Percentiles rank a stretch among this genome's conserved stretches.
Conservation (phyloP, 202 grass and related monocot species). For the Elaeis oleifera region DNA sequence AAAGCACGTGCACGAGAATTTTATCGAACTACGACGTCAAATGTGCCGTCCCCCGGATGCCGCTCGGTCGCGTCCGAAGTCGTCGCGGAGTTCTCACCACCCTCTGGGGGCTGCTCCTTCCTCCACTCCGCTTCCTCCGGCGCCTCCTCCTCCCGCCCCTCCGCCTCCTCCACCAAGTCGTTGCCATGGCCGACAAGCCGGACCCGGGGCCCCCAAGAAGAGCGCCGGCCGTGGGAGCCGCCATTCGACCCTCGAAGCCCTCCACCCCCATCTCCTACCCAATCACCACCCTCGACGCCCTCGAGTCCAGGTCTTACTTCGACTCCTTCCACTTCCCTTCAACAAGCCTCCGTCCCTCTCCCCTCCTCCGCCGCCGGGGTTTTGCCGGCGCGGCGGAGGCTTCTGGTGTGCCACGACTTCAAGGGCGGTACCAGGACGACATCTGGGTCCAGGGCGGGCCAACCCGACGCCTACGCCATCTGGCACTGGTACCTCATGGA, state of each 20-base stretch:
- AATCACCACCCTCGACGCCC: constrained; percentile 54
- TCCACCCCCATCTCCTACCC: constrained; percentile 75
- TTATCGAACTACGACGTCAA: too few species aligned
- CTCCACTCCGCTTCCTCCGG: constrained; percentile 18
- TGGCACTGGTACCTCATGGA: constrained; percentile 94
- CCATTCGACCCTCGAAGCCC: constrained; percentile 60
- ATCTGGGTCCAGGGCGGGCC: constrained; percentile 48
- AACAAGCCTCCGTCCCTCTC: constrained; percentile 44
- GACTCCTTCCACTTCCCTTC: constrained; percentile 71
- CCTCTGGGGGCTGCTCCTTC: too few species aligned
- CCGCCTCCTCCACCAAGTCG: background rate
- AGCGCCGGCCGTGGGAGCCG: constrained; percentile 46
- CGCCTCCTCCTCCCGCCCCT: constrained; percentile 17
- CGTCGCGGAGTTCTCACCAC: too few species aligned
- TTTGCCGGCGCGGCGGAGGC: constrained; percentile 45
- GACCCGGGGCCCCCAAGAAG: background rate
- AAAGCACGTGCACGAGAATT: too few species aligned
- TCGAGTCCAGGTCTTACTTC: constrained; percentile 65
- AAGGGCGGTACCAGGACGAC: constrained; percentile 71
- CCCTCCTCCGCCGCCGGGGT: constrained; percentile 3
- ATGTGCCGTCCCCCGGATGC: too few species aligned
- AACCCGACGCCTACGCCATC: constrained; percentile 67
- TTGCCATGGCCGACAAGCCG: too few species aligned
- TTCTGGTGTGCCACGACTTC: constrained; percentile 91
- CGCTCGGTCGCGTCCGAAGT: too few species aligned